phyloP scores from a whole-genome alignment of 257 asterid species.

The Solanum habrochaites region DNA sequence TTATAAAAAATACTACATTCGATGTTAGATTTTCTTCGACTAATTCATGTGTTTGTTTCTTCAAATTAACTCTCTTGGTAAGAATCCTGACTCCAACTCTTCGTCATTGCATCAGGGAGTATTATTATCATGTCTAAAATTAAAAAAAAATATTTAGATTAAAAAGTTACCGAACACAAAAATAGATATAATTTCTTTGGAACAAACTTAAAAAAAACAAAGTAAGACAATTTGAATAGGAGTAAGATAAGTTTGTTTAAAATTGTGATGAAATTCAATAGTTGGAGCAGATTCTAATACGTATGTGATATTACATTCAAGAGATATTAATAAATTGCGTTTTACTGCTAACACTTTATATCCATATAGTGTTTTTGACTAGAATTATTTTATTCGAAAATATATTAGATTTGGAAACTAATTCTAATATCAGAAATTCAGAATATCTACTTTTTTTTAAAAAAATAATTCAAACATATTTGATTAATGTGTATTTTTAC shows the following conservation, averaged over 20 bases:
- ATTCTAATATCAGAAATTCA: not conserved
- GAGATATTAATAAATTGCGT: not conserved
- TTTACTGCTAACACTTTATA: not conserved
- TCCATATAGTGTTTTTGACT: not conserved
- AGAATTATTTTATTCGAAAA: not conserved
- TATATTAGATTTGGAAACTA: not conserved
- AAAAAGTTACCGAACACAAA: not conserved
- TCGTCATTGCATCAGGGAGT: not conserved
- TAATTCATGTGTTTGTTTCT: too few relatives aligned
- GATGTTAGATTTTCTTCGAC: not conserved
- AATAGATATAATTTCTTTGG: not conserved
- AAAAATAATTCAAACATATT: not conserved
- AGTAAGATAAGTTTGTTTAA: not conserved
- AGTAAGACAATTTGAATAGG: not conserved
- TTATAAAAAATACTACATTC: rapidly evolving
- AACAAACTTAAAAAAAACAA: not conserved
- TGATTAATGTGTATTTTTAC: not conserved
- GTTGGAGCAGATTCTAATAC: not conserved
- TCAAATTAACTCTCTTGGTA: too few relatives aligned
- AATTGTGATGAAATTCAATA: not conserved
- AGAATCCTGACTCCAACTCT: not conserved
- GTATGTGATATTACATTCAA: not conserved
- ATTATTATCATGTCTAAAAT: not conserved
- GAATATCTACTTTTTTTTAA: not conserved
- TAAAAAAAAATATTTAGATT: not conserved